Evolutionary conservation across 805 yeast genomes (phyloP).

Genomic region (Kluyveromyces dobzhanskii): DNA sequence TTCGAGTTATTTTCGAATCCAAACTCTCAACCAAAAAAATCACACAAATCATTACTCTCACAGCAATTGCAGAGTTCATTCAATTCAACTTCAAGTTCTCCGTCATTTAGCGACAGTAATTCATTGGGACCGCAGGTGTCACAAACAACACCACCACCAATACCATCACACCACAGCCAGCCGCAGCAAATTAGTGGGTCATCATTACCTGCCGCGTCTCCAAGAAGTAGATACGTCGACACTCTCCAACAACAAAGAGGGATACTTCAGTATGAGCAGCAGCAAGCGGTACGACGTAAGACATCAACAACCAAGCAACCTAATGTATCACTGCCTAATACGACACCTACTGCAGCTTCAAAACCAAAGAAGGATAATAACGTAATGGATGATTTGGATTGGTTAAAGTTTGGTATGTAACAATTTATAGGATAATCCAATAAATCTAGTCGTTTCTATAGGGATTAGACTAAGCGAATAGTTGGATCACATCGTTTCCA

Average conservation of each 20-base stretch:
- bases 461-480: too few species aligned
- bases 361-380: conserved; percentile 7
- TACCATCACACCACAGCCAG: not conserved
- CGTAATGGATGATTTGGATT: conserved; percentile 25
- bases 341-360: not conserved
- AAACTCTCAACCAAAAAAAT: conserved; percentile 13
- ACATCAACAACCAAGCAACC: not conserved
- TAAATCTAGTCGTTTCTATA: too few species aligned
- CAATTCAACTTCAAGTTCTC: conserved; percentile 2
- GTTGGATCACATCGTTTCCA: too few species aligned
- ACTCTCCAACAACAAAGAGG: conserved; percentile 22
- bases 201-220: conserved; percentile 14
- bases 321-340: not conserved
- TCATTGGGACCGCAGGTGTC: not conserved
- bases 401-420: conserved; percentile 30
- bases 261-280: conserved; percentile 7
- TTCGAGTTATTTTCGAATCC: conserved; percentile 15
- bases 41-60: conserved; percentile 28
- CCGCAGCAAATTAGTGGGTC: not conserved
- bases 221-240: conserved; percentile 20
- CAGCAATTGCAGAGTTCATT: conserved; percentile 27
- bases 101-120: not conserved
- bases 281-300: not conserved
- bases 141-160: not conserved
- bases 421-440: too few species aligned